Percentiles rank a stretch among this genome's conserved stretches.
phyloP scores from a whole-genome alignment of 2,329 filamentous ascomycete species.

The Purpureocillium takamizusanense region DNA sequence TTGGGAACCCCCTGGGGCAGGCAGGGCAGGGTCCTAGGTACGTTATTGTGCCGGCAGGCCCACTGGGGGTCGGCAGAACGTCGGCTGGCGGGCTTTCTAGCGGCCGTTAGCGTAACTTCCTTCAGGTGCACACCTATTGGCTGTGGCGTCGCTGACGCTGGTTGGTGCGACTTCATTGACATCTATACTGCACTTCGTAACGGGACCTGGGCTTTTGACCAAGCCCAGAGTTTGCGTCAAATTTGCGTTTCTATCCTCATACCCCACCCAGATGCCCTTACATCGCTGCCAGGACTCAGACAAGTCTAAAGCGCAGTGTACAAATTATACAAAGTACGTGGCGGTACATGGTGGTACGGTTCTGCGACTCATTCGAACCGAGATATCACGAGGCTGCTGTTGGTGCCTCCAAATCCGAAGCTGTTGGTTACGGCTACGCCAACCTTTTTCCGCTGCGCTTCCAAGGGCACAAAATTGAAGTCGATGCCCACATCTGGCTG shows the following conservation, averaged over 20 bases:
- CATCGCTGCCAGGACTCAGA: no score
- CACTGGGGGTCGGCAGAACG: conserved; percentile 3
- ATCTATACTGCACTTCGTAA: no score
- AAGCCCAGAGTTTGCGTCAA: no score
- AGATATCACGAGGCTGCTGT: conserved; percentile 77
- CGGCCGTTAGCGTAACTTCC: background rate
- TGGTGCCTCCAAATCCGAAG: conserved; percentile 96
- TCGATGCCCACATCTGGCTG: conserved; percentile 56
- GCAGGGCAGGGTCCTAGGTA: no score
- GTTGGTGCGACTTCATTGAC: no score
- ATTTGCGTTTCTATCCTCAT: no score
- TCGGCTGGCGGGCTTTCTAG: conserved; percentile 3
- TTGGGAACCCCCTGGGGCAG: no score
- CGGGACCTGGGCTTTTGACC: no score
- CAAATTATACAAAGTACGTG: no score
- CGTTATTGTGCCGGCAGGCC: background rate
- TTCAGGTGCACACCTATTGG: background rate
- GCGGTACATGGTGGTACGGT: background rate
- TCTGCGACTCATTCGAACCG: conserved; percentile 7
- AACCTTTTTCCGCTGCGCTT: conserved; percentile 61
- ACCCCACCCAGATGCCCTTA: no score
- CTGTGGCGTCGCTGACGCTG: background rate
- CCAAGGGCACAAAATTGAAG: conserved; percentile 77
- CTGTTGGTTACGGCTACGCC: conserved; percentile 82
- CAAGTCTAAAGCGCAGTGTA: no score